Conservation (phyloP, 495 filamentous ascomycete species). For the Hypoxylon perforatum region DNA sequence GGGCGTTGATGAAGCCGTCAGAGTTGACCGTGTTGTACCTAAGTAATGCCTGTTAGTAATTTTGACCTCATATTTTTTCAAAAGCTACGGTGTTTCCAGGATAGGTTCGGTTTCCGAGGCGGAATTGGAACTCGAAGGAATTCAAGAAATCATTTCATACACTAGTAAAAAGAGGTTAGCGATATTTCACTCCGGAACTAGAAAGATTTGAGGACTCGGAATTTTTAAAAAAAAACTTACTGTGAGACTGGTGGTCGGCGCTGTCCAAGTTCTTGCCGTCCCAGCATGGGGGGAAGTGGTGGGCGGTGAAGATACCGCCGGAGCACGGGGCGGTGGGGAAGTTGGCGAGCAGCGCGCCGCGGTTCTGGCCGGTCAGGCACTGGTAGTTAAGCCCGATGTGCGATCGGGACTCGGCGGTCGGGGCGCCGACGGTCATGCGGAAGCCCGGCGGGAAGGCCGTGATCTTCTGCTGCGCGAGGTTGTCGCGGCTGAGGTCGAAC, state of each 20-base stretch:
- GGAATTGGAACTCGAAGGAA: no score
- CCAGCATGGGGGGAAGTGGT: conserved; percentile 52
- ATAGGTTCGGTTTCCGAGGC: no score
- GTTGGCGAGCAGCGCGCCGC: conserved; percentile 24
- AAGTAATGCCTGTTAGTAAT: no score
- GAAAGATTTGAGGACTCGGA: no score
- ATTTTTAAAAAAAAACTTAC: no score
- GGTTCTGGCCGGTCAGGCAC: conserved; percentile 42
- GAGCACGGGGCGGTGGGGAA: conserved; percentile 27
- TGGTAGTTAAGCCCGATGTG: conserved; percentile 45
- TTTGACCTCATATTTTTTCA: no score
- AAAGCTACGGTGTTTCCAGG: no score
- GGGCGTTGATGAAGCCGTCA: conserved; percentile 35
- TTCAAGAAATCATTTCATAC: no score
- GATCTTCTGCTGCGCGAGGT: conserved; percentile 41
- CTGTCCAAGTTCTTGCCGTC: conserved; percentile 50
- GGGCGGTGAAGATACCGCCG: conserved; percentile 43
- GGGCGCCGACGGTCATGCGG: conserved; percentile 51
- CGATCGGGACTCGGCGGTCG: conserved; percentile 28
- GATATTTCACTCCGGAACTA: no score
- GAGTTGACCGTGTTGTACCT: conserved; percentile 49
- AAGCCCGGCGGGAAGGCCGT: conserved; percentile 50
- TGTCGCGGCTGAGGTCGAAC: conserved; percentile 45
- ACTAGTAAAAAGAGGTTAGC: no score
- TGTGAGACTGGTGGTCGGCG: conserved; percentile 47